These are phyloP conservation scores for Kodamaea lidongshanica DNA, from an alignment of 805 yeast species.

Conservation along the genomic window DNA sequence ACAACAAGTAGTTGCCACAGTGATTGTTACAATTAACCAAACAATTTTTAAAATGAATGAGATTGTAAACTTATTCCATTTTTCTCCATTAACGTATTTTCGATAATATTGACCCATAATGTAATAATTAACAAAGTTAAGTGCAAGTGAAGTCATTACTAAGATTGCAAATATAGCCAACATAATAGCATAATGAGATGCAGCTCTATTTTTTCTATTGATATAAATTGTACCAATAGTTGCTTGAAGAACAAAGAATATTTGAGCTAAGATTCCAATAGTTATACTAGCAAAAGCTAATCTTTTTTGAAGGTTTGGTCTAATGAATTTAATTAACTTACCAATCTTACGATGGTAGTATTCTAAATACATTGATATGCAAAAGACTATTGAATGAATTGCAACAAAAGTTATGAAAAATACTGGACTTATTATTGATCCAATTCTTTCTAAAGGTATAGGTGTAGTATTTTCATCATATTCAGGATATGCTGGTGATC, in stretches of 20 bases:
- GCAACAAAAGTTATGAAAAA: constrained; percentile 18
- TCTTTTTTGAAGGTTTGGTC: constrained; percentile 18
- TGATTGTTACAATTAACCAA: constrained; percentile 20
- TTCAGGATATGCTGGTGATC: constrained; percentile 17
- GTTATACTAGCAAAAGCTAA: constrained; percentile 20
- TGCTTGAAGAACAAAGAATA: constrained; percentile 17
- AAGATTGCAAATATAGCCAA: constrained; percentile 22
- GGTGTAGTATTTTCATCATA: constrained; percentile 18
- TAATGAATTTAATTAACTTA: constrained; percentile 23
- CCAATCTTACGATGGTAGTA: constrained; percentile 25
- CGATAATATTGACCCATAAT: constrained; percentile 25
- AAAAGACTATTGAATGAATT: constrained; percentile 19
- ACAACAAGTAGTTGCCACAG: constrained; percentile 16
- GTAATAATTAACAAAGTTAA: constrained; percentile 23
- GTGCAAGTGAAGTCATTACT: constrained; percentile 19
- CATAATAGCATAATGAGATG: constrained; percentile 19
- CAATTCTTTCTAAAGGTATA: constrained; percentile 21
- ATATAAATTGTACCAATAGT: constrained; percentile 15
- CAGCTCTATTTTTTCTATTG: constrained; percentile 10
- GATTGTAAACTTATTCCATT: constrained; percentile 24
- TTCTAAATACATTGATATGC: constrained; percentile 20
- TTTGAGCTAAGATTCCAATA: constrained; percentile 19
- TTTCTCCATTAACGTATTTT: constrained; percentile 24
- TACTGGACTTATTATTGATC: constrained; percentile 18
- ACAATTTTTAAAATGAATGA: constrained; percentile 19